Conservation (phyloP, 2,329 filamentous ascomycete genomes). For the Epichloe scottii region DNA sequence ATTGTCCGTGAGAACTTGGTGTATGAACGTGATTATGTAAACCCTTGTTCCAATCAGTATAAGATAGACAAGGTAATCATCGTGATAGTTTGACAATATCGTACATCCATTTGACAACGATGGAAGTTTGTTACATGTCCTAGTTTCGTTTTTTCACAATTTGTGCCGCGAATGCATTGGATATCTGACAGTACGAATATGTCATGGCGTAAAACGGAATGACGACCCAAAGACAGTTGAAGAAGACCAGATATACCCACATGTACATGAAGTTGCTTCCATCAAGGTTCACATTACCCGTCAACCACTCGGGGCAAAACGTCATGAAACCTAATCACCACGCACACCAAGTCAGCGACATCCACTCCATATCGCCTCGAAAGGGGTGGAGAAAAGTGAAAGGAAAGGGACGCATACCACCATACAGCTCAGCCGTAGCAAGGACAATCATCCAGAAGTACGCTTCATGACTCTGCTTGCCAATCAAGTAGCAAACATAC, state of each 20-base stretch:
- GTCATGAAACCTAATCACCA: slow-evolving; percentile 48
- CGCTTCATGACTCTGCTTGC: slow-evolving; percentile 38
- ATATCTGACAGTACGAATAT: slow-evolving; percentile 41
- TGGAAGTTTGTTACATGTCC: not conserved
- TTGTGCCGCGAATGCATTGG: slow-evolving; percentile 32
- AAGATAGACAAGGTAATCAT: too few relatives aligned
- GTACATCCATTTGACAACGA: not conserved
- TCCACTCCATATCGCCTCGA: not conserved
- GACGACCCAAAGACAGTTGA: slow-evolving; percentile 56
- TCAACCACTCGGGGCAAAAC: slow-evolving; percentile 58
- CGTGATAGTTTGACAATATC: too few relatives aligned
- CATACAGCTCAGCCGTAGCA: slow-evolving; percentile 55
- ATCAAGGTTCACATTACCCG: slow-evolving; percentile 48
- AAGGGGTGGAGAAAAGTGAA: not conserved
- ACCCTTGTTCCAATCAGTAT: fast-evolving
- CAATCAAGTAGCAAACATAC: slow-evolving; percentile 48
- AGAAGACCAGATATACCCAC: slow-evolving; percentile 57
- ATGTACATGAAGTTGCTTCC: slow-evolving; percentile 55
- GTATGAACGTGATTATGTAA: not conserved
- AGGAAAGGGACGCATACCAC: slow-evolving; percentile 27
- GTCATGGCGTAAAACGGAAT: slow-evolving; percentile 48
- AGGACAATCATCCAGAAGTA: slow-evolving; percentile 53
- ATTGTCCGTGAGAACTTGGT: not conserved
- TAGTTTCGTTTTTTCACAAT: slow-evolving; percentile 16
- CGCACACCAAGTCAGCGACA: not conserved